Conservation (phyloP, 306 rosid species). For the Oxytropis ochrocephala region DNA sequence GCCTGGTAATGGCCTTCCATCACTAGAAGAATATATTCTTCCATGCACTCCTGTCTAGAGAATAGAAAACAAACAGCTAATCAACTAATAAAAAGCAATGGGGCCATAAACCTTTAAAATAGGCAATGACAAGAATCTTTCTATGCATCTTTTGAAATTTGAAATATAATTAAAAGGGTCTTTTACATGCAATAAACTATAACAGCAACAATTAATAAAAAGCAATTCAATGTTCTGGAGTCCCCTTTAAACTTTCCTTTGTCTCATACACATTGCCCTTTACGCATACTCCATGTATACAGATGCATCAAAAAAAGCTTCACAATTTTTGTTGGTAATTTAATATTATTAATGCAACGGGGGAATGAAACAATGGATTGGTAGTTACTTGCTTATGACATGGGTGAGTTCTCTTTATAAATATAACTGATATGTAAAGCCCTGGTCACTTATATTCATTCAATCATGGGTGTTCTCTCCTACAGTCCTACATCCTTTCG, state of each 20-base stretch:
- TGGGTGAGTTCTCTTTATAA: not conserved
- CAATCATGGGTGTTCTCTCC: not conserved
- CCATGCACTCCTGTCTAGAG: conserved; percentile 85
- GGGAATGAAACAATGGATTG: not conserved
- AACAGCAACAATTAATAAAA: not conserved
- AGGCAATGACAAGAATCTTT: not conserved
- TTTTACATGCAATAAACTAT: not conserved
- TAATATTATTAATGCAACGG: not conserved
- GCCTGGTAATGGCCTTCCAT: conserved; percentile 72
- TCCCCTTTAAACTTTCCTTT: not conserved
- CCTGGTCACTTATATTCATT: not conserved
- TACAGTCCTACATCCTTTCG: not conserved
- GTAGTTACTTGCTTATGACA: not conserved
- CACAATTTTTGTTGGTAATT: not conserved
- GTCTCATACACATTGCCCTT: not conserved
- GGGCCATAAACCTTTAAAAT: not conserved
- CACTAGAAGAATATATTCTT: conserved; percentile 68
- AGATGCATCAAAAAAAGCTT: not conserved
- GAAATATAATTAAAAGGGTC: not conserved
- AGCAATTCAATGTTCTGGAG: not conserved
- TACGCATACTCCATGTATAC: not conserved
- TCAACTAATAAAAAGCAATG: not conserved
- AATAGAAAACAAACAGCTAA: conserved; percentile 26
- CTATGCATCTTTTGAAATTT: not conserved
- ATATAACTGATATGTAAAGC: not conserved